phyloP scores from a whole-genome alignment of 2,329 filamentous ascomycete species.

The Sporothrix globosa region DNA sequence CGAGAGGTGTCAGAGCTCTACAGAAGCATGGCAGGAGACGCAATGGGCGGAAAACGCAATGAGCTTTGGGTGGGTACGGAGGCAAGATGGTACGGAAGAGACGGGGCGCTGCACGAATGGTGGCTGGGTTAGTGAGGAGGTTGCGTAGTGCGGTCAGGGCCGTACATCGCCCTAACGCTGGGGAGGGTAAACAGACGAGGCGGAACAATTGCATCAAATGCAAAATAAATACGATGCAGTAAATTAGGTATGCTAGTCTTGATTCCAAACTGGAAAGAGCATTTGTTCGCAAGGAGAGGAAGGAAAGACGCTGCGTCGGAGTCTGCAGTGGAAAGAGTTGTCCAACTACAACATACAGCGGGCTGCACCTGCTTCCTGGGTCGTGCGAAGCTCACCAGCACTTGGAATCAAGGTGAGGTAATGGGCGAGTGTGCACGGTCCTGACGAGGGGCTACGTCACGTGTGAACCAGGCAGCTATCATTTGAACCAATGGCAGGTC shows the following conservation, averaged over 20 bases:
- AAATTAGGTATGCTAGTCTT: not conserved
- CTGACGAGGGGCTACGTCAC: conserved; percentile 14
- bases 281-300: not conserved
- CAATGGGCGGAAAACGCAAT: not conserved
- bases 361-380: conserved; percentile 8
- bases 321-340: conserved; percentile 18
- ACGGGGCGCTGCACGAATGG: conserved; percentile 30
- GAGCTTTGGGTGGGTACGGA: conserved; percentile 2
- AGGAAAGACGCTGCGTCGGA: conserved; percentile 9
- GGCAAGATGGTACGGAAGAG: conserved; percentile 30
- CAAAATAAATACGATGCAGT: conserved; percentile 7
- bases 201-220: not conserved
- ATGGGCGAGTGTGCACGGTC: conserved; percentile 9
- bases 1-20: not conserved
- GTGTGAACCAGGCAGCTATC: conserved; percentile 12
- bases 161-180: not conserved
- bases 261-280: not conserved
- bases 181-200: not conserved
- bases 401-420: conserved; percentile 16
- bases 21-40: conserved; percentile 15
- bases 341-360: not conserved
- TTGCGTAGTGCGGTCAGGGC: conserved; percentile 6
- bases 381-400: conserved; percentile 1
- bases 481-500: not conserved
- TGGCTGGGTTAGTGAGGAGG: conserved; percentile 28